Percentiles rank a stretch among this genome's conserved stretches.
Evolutionary conservation across 352 stramenopile genomes (phyloP).

Genomic region (Phytophthora uliginosa): DNA sequence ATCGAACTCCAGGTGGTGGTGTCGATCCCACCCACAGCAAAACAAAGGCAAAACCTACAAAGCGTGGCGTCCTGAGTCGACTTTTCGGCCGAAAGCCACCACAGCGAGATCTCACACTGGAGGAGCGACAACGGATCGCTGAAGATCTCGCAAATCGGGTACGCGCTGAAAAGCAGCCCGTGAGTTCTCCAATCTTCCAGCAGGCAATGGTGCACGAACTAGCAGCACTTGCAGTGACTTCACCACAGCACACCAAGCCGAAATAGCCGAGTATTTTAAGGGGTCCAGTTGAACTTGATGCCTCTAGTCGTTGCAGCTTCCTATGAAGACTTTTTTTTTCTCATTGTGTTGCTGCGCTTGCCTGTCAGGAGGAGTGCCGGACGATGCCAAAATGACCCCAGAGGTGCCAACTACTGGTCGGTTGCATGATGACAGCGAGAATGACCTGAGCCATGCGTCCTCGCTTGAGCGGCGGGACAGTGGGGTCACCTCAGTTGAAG

Average conservation of each 20-base stretch:
- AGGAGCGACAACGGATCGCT: slow-evolving; percentile 50
- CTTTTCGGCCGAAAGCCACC: slow-evolving; percentile 30
- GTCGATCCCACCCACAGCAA: neutral
- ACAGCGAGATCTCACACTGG: slow-evolving; percentile 31
- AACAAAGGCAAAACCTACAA: slow-evolving; percentile 17
- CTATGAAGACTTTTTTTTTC: slow-evolving; percentile 1
- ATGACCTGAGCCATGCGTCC: neutral
- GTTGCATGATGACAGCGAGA: slow-evolving; percentile 13
- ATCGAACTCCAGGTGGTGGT: slow-evolving; percentile 14
- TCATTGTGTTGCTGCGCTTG: neutral
- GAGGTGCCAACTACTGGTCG: slow-evolving; percentile 15
- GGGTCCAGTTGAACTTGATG: neutral
- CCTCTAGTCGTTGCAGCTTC: slow-evolving; percentile 2
- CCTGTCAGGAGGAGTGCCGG: neutral
- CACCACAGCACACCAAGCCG: slow-evolving; percentile 24
- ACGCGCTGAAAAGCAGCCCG: slow-evolving; percentile 50
- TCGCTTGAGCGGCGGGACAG: slow-evolving; percentile 3
- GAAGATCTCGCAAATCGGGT: slow-evolving; percentile 45
- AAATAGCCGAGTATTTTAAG: slow-evolving; percentile 37
- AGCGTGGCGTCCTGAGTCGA: slow-evolving; percentile 28
- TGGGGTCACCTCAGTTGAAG: neutral
- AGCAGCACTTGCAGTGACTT: slow-evolving; percentile 19
- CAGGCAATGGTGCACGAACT: slow-evolving; percentile 62
- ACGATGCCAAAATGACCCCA: slow-evolving; percentile 32
- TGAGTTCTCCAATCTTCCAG: slow-evolving; percentile 65